Percentiles rank a stretch among this genome's conserved stretches.
Evolutionary conservation across 768 basidiomycete species (phyloP).

Genomic region (Sarcomyxa edulis): DNA sequence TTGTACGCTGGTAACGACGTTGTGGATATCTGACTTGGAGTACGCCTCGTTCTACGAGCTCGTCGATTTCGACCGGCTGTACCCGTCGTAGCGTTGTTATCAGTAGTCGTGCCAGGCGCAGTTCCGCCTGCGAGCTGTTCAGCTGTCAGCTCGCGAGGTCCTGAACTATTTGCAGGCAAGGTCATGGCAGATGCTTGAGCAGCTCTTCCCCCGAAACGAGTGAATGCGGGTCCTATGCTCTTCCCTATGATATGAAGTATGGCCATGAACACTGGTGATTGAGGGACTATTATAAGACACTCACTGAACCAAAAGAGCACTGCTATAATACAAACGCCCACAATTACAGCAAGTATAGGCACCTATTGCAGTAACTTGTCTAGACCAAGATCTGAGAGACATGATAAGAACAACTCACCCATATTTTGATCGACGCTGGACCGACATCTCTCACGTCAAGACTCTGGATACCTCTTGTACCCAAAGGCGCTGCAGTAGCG

Average conservation of each 20-base stretch:
- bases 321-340: constrained; percentile 1
- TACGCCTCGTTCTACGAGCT: constrained; percentile 46
- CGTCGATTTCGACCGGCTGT: constrained; percentile 29
- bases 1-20: constrained; percentile 73
- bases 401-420: no score
- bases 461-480: no score
- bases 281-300: neutral
- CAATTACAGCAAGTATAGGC: neutral
- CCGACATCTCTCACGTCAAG: no score
- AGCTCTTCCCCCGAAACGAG: neutral
- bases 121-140: constrained; percentile 51
- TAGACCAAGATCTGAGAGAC: no score
- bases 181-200: neutral
- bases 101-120: constrained; percentile 18
- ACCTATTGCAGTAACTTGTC: constrained; percentile 5
- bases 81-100: constrained; percentile 16
- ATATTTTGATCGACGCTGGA: no score
- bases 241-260: no score
- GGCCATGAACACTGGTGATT: no score
- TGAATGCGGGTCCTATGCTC: no score
- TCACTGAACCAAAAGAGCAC: constrained; percentile 3
- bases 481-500: no score
- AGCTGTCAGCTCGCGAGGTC: constrained; percentile 47
- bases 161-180: neutral
- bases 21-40: constrained; percentile 78